Conservation (phyloP, 306 rosid species). For the Boehmeria nivea region DNA sequence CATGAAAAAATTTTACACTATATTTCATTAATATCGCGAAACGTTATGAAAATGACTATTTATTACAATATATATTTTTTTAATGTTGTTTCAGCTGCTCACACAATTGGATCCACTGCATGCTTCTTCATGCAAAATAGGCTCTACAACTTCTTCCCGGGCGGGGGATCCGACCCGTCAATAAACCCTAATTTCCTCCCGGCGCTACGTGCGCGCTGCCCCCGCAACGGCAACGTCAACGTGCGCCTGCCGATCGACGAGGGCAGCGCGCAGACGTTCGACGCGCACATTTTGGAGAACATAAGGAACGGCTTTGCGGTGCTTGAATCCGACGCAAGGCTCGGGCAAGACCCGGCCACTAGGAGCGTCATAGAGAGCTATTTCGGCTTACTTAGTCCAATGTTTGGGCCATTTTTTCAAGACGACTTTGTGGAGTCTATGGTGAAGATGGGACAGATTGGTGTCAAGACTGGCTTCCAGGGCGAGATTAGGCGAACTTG, state of each 20-base stretch:
- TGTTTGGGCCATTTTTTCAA: slow-evolving; percentile 52
- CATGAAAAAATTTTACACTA: too few relatives aligned
- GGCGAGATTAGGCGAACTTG: slow-evolving; percentile 62
- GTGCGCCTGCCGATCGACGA: slow-evolving; percentile 44
- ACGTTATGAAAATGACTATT: neutral
- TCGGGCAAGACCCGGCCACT: slow-evolving; percentile 47
- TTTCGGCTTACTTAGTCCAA: slow-evolving; percentile 28
- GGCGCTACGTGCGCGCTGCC: slow-evolving; percentile 42
- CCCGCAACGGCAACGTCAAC: slow-evolving; percentile 47
- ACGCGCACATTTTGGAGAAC: slow-evolving; percentile 50
- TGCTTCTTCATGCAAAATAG: slow-evolving; percentile 79
- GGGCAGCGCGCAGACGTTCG: slow-evolving; percentile 47
- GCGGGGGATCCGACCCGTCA: slow-evolving; percentile 61
- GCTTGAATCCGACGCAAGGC: slow-evolving; percentile 76
- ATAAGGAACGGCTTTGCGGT: slow-evolving; percentile 67
- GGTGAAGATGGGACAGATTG: slow-evolving; percentile 73
- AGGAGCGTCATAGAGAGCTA: slow-evolving; percentile 40
- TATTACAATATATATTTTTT: neutral
- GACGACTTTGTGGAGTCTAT: slow-evolving; percentile 56
- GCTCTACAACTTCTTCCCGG: slow-evolving; percentile 59
- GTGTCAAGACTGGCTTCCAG: slow-evolving; percentile 54
- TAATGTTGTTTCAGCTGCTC: slow-evolving; percentile 52
- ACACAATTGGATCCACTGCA: slow-evolving; percentile 88
- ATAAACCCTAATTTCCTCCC: slow-evolving; percentile 46
- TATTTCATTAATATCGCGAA: too few relatives aligned